These are phyloP conservation scores for Ceratocystis albifundus DNA, from an alignment of 2,329 filamentous ascomycete genomes.

Conservation along the genomic window DNA sequence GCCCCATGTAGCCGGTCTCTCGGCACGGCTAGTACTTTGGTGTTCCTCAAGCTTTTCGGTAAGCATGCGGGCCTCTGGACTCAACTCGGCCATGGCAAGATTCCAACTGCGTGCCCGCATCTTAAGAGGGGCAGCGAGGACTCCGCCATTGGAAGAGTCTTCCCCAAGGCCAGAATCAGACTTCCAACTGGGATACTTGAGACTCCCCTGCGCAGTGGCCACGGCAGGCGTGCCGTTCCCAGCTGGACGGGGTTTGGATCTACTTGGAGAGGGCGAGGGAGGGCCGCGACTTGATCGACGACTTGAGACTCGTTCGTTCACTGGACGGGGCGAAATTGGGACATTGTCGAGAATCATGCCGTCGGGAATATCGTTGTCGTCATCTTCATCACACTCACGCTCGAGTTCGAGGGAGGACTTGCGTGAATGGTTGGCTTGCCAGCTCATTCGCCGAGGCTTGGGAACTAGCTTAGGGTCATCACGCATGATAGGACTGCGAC, in stretches of 20 bases:
- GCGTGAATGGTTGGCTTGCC: conserved; percentile 53
- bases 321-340: conserved; percentile 62
- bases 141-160: conserved; percentile 20
- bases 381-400: conserved; percentile 62
- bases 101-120: conserved; percentile 63
- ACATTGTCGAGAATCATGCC: conserved; percentile 72
- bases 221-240: conserved; percentile 54
- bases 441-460: conserved; percentile 50
- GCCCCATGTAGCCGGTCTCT: conserved; percentile 24
- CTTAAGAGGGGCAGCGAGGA: conserved; percentile 35
- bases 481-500: conserved; percentile 41
- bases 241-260: conserved; percentile 40
- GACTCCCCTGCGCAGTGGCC: conserved; percentile 47
- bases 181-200: conserved; percentile 47
- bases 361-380: conserved; percentile 66
- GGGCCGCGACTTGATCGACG: conserved; percentile 19
- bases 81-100: conserved; percentile 55
- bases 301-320: conserved; percentile 36
- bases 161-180: conserved; percentile 34
- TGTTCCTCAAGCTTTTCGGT: conserved; percentile 74
- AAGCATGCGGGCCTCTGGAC: conserved; percentile 58
- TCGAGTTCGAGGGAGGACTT: conserved; percentile 63
- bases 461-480: conserved; percentile 33
- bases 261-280: conserved; percentile 20
- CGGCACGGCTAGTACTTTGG: conserved; percentile 42